A percentile compares a stretch with the other conserved stretches of the same genome.
These are phyloP conservation scores for Pelargonium nanum DNA, from an alignment of 345 rosid species.

Conservation along the genomic window DNA sequence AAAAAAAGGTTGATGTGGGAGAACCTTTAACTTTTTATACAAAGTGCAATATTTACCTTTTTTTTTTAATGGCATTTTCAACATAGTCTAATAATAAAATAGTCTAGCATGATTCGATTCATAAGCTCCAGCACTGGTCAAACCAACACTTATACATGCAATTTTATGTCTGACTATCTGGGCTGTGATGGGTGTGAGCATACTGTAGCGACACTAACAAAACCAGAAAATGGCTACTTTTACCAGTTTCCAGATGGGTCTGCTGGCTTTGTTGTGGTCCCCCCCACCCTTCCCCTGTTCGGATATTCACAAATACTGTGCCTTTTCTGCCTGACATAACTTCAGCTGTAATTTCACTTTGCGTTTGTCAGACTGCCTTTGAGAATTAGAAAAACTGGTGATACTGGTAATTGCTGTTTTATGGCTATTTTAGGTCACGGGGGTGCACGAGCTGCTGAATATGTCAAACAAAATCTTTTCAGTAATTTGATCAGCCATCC, in stretches of 20 bases:
- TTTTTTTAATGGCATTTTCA: neutral
- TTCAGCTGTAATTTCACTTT: no score
- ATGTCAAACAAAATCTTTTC: constrained; percentile 31
- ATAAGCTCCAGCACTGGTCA: neutral
- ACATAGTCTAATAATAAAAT: neutral
- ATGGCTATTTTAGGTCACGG: constrained; percentile 26
- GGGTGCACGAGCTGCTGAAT: constrained; percentile 41
- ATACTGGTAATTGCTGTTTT: neutral
- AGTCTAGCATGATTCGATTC: neutral
- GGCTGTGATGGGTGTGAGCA: neutral
- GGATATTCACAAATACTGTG: neutral
- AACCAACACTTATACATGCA: neutral
- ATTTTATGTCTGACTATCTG: neutral
- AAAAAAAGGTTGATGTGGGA: neutral
- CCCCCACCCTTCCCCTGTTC: no score
- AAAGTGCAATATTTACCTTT: no score
- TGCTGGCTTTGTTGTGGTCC: no score
- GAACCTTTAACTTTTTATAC: neutral
- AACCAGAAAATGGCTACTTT: no score
- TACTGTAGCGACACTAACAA: no score
- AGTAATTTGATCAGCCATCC: constrained; percentile 37
- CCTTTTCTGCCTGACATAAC: neutral
- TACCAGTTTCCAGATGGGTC: no score
- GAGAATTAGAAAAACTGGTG: neutral
- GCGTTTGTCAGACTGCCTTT: neutral